A percentile compares a stretch with the other conserved stretches of the same genome.
Conservation (phyloP, 805 yeast genomes). For the Kodamaea laetipori region DNA sequence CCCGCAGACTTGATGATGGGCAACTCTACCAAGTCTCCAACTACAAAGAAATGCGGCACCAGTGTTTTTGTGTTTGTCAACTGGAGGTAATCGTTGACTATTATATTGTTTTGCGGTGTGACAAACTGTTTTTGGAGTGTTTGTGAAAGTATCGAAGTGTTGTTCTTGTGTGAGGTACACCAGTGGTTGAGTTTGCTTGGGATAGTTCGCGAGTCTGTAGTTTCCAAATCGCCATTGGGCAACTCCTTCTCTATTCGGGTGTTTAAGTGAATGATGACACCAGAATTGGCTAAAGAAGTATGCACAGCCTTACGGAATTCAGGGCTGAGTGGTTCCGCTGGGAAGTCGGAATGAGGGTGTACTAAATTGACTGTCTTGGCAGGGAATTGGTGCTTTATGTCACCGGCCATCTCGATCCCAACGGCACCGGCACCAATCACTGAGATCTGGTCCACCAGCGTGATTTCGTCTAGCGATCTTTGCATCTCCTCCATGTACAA, state of each 20-base stretch:
- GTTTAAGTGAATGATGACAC: slow-evolving; percentile 32
- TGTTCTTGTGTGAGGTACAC: slow-evolving; percentile 39
- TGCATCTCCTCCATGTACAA: slow-evolving; percentile 47
- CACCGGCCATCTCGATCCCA: slow-evolving; percentile 46
- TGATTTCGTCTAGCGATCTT: slow-evolving; percentile 31
- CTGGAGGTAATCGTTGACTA: slow-evolving; percentile 41
- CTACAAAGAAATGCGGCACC: slow-evolving; percentile 31
- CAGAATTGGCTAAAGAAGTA: slow-evolving; percentile 29
- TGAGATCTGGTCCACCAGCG: slow-evolving; percentile 35
- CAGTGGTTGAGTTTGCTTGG: slow-evolving; percentile 36
- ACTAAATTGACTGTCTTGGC: slow-evolving; percentile 37
- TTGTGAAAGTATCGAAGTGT: slow-evolving; percentile 29
- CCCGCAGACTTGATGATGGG: slow-evolving; percentile 48
- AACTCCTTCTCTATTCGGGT: slow-evolving; percentile 33
- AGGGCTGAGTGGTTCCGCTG: slow-evolving; percentile 39
- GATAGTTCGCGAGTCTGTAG: slow-evolving; percentile 30
- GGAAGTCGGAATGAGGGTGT: slow-evolving; percentile 39
- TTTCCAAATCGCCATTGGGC: slow-evolving; percentile 25
- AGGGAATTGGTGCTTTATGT: slow-evolving; percentile 35
- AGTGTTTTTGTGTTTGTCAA: slow-evolving; percentile 22
- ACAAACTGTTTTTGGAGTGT: slow-evolving; percentile 26
- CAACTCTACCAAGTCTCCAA: slow-evolving; percentile 43
- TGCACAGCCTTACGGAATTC: slow-evolving; percentile 31
- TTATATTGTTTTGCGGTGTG: slow-evolving; percentile 30
- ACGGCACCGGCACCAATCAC: slow-evolving; percentile 51